These are phyloP conservation scores for Endoconidiophora polonica DNA, from an alignment of 2,329 filamentous ascomycete species.

Conservation along the genomic window DNA sequence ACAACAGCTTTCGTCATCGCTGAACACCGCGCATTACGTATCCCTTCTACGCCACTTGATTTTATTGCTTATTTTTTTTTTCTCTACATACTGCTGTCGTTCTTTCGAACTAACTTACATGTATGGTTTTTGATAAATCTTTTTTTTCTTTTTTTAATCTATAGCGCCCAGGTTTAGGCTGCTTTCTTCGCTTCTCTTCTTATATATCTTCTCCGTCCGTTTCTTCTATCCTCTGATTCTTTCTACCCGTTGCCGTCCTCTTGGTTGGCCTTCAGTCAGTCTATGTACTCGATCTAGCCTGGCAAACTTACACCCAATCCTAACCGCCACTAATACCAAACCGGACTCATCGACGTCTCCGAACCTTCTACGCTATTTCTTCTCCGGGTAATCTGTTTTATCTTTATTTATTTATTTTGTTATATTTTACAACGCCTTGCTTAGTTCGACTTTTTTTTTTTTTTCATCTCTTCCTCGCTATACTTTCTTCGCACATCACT, in stretches of 20 bases:
- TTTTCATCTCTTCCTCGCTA: neutral
- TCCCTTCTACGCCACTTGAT: conserved; percentile 4
- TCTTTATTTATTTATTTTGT: neutral
- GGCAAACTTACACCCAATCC: too few species aligned
- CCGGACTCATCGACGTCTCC: neutral
- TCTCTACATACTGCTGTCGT: neutral
- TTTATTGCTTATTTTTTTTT: neutral
- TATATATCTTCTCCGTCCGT: neutral
- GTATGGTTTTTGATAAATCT: neutral
- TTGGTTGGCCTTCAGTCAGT: neutral
- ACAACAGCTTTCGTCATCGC: conserved; percentile 2
- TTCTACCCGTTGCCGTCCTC: neutral
- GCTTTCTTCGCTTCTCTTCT: neutral
- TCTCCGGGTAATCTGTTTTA: neutral
- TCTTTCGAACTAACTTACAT: neutral
- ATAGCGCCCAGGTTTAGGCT: neutral
- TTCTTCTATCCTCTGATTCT: neutral
- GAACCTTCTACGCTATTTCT: neutral
- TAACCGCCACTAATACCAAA: neutral
- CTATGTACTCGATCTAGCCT: too few species aligned
- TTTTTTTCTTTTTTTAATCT: neutral
- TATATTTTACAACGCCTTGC: too few species aligned
- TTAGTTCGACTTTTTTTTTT: too few species aligned
- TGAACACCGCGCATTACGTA: conserved; percentile 2
- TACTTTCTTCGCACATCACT: neutral